Evolutionary conservation across 2,329 filamentous ascomycete species (phyloP), one percentile per base, ranked within the genome.

Genomic region (Pseudopithomyces chartarum): DNA sequence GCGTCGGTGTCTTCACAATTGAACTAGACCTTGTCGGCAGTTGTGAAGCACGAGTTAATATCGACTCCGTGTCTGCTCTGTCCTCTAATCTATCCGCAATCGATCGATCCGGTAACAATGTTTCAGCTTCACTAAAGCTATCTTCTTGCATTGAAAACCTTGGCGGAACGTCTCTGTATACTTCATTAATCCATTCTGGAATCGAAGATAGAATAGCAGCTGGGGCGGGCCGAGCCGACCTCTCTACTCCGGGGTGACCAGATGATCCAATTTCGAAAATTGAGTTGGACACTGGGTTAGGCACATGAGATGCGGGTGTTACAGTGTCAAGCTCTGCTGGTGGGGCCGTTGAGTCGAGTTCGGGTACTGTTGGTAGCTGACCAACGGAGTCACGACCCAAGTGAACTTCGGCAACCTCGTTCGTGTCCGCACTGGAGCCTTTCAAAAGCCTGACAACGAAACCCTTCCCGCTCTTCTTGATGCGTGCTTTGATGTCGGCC

Each of bases 381-480:
- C 57, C 48, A 12, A 47, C 52, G 4, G 33, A 45, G 23, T 45
- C 33, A 20, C 62, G 56, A 5, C 64, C 67, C 29, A 72, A 36
- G 19, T 70, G 64, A 0, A 72, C 66, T 44, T 72, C 69, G 2
- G 65, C 67, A 36, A 72, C 64, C 39, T 72, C 66, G 43, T 66
- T 60, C 2, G 55, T 54, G 11, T 71, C 68, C 2, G 62, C 29
- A 19, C 49, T 64, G 3, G 68, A 67, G 2, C 67, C 66, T 38
- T 71, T 71, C 19, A 72, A 51, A 3, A 73, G 58, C 17, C 70
- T 55, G 15, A 73, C 65, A 4, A 73, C 67, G 40, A 73, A 71
- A 0, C 70, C 70, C 29, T 66, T 71, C n/a, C 67, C 68, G 39
- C 65, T 73, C 59, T 70, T 72, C 60, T 71, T 71, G 36, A 73